A percentile compares a stretch with the other conserved stretches of the same genome.
Evolutionary conservation across 2,329 filamentous ascomycete genomes (phyloP).

Genomic region (Fusarium gaditjirri): DNA sequence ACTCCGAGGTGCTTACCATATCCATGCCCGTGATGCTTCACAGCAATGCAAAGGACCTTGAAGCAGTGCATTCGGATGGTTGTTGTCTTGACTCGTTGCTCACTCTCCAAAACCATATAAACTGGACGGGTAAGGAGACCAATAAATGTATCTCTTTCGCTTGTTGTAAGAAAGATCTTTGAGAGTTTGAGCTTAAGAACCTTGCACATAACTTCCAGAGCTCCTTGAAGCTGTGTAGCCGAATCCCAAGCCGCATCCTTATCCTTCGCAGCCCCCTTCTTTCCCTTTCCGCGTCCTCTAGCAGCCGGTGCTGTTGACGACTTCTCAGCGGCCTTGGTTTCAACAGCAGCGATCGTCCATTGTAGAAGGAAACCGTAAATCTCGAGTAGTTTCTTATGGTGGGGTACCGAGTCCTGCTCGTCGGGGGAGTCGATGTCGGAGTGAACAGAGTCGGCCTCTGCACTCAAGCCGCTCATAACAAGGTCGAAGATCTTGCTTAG

Average conservation of each 20-base stretch:
- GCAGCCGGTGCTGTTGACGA: slow-evolving; percentile 74
- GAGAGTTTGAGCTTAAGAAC: slow-evolving; percentile 91
- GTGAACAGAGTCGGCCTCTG: slow-evolving; percentile 86
- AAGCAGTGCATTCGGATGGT: slow-evolving; percentile 96
- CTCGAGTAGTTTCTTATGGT: slow-evolving; percentile 92
- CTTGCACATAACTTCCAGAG: slow-evolving; percentile 94
- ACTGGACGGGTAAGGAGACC: slow-evolving; percentile 90
- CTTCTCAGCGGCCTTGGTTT: slow-evolving; percentile 93
- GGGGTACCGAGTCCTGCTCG: slow-evolving; percentile 85
- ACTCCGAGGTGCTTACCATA: slow-evolving; percentile 71
- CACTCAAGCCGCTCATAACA: slow-evolving; percentile 83
- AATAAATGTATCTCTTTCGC: slow-evolving; percentile 95
- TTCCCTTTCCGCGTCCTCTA: slow-evolving; percentile 78
- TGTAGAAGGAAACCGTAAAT: slow-evolving; percentile 94
- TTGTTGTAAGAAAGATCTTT: slow-evolving; percentile 95
- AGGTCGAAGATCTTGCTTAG: slow-evolving; percentile 95
- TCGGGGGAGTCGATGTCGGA: slow-evolving; percentile 86
- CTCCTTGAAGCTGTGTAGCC: slow-evolving; percentile 84
- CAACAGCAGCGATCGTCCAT: slow-evolving; percentile 95
- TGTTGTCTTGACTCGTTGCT: slow-evolving; percentile 89
- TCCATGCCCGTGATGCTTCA: slow-evolving; percentile 97
- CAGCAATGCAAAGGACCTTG: slow-evolving; percentile 93
- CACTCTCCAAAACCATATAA: slow-evolving; percentile 93
- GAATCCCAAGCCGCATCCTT: slow-evolving; percentile 91
- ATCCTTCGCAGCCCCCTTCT: slow-evolving; percentile 82